Evolutionary conservation across 1,284 basidiomycete genomes (phyloP).

Genomic region (Ganoderma lingzhi): DNA sequence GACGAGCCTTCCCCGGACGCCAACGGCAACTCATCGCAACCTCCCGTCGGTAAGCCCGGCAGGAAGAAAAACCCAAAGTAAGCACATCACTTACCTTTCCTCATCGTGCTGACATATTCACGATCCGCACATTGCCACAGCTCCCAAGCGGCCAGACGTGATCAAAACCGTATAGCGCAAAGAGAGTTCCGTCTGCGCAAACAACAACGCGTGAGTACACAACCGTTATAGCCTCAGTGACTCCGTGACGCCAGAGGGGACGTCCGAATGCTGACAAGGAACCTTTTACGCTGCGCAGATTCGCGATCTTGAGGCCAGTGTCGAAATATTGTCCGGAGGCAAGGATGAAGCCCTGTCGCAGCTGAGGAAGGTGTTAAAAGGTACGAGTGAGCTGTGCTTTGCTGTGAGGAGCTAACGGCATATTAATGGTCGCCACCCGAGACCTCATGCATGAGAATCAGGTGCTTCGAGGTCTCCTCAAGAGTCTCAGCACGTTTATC

Average conservation of each 20-base stretch:
- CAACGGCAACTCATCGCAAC: constrained; percentile 29
- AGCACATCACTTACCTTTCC: constrained; percentile 35
- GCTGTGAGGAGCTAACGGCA: constrained; percentile 8
- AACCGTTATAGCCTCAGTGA: constrained; percentile 8
- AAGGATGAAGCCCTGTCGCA: constrained; percentile 88
- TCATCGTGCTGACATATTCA: constrained; percentile 45
- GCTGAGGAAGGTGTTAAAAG: constrained; percentile 83
- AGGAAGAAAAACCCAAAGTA: constrained; percentile 89
- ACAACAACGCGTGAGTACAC: constrained; percentile 73
- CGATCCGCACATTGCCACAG: constrained; percentile 48
- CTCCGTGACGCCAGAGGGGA: background rate
- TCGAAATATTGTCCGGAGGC: constrained; percentile 89
- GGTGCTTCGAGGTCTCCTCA: constrained; percentile 79
- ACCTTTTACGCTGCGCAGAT: constrained; percentile 58
- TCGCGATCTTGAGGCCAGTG: constrained; percentile 90
- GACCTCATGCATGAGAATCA: constrained; percentile 92
- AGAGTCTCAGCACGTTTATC: constrained; percentile 80
- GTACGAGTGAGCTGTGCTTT: constrained; percentile 45
- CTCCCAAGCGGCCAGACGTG: constrained; percentile 84
- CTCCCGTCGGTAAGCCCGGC: constrained; percentile 70
- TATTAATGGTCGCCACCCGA: constrained; percentile 40
- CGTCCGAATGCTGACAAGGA: constrained; percentile 17
- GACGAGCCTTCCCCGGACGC: constrained; percentile 62
- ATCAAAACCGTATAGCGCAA: constrained; percentile 94
- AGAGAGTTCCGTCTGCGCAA: constrained; percentile 91